Conservation (phyloP, 805 yeast species). For the Zygosaccharomyces kombuchaensis region DNA sequence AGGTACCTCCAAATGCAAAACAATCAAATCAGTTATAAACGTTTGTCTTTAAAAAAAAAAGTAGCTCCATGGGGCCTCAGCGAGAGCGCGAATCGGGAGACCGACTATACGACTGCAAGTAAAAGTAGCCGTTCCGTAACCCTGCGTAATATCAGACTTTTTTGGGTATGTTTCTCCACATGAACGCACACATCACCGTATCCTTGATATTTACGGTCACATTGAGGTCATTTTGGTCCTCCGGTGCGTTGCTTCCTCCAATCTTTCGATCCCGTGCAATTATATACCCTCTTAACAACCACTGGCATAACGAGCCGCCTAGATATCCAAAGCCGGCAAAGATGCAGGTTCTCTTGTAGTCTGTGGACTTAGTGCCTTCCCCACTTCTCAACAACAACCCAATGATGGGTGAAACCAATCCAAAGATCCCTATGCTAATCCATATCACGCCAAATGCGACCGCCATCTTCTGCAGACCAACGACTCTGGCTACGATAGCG, state of each 20-base stretch:
- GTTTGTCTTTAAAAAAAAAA: no score
- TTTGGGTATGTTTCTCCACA: conserved; percentile 8
- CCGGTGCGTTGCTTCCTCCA: conserved; percentile 23
- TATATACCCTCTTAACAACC: conserved; percentile 51
- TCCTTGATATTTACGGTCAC: conserved; percentile 13
- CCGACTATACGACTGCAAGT: no score
- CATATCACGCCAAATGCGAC: conserved; percentile 50
- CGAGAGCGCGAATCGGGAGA: no score
- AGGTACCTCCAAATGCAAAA: no score
- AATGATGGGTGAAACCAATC: conserved; percentile 56
- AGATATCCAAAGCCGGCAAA: conserved; percentile 56
- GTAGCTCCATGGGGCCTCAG: no score
- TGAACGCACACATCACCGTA: conserved; percentile 8
- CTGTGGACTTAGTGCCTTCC: conserved; percentile 28
- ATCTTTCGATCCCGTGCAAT: conserved; percentile 42
- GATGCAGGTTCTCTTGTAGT: conserved; percentile 50
- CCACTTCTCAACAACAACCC: conserved; percentile 47
- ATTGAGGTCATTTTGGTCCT: conserved; percentile 24
- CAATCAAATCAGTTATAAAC: no score
- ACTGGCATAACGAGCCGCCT: conserved; percentile 41
- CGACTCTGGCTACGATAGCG: conserved; percentile 47
- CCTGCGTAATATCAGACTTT: no score
- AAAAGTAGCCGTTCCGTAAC: no score
- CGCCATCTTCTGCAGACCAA: conserved; percentile 50
- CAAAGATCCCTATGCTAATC: conserved; percentile 47